Percentiles rank a stretch among this genome's conserved stretches.
phyloP scores from a whole-genome alignment of 139 green algal species.

The Yamagishiella unicocca region DNA sequence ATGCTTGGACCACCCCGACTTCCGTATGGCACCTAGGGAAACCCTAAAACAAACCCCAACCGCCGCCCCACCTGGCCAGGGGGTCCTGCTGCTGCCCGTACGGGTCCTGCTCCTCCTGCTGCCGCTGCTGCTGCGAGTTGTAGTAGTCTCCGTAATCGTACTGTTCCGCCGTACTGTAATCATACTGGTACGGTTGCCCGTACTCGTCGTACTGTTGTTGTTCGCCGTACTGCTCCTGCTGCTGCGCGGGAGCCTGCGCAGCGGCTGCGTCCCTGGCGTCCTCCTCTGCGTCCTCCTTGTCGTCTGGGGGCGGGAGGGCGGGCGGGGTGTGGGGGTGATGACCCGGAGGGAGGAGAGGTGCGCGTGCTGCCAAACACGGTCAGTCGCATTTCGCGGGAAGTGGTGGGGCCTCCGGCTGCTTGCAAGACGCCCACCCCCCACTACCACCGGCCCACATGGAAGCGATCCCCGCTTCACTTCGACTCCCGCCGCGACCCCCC shows the following conservation, averaged over 20 bases:
- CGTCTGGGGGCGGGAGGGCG: too few species aligned
- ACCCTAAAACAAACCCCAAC: too few species aligned
- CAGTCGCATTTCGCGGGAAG: too few species aligned
- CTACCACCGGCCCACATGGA: too few species aligned
- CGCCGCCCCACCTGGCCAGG: conserved; percentile 23
- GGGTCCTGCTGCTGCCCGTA: conserved; percentile 42
- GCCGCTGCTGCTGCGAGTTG: background rate
- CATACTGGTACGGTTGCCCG: conserved; percentile 27
- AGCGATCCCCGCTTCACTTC: too few species aligned
- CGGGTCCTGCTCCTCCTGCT: conserved; percentile 18
- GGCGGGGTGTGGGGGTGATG: background rate
- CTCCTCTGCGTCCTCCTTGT: conserved; percentile 38
- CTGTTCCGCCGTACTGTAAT: conserved; percentile 21
- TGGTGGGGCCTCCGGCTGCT: too few species aligned
- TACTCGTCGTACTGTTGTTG: conserved; percentile 22
- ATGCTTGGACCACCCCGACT: too few species aligned
- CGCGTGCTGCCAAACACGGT: background rate
- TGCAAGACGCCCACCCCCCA: too few species aligned
- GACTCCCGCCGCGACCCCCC: background rate
- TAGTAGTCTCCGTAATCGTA: conserved; percentile 42
- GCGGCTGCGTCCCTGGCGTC: conserved; percentile 21
- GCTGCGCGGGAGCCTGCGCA: background rate
- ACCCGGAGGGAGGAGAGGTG: background rate
- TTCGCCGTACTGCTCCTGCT: conserved; percentile 17
- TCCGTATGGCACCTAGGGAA: too few species aligned